A percentile compares a stretch with the other conserved stretches of the same genome.
These are phyloP conservation scores for Colletotrichum magnum DNA, from an alignment of 2,329 filamentous ascomycete species.

Conservation along the genomic window DNA sequence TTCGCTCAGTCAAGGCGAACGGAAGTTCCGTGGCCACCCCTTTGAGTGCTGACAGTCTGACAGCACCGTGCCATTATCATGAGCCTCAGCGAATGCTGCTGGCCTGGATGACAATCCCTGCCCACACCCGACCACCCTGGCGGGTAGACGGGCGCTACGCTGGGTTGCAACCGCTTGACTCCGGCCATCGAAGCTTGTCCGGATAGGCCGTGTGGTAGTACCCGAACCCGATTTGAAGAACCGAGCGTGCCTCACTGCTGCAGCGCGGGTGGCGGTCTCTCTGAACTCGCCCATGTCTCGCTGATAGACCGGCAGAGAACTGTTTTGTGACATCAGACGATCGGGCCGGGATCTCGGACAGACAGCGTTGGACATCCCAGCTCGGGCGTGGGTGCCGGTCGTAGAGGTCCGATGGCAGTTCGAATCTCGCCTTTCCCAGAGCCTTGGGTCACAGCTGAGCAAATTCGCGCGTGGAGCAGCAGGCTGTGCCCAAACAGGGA, in stretches of 20 bases:
- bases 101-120: background rate
- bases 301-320: conserved; percentile 6
- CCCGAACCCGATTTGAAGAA: conserved; percentile 36
- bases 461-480: background rate
- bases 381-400: background rate
- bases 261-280: conserved; percentile 9
- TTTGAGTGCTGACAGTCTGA: conserved; percentile 17
- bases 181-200: conserved; percentile 2
- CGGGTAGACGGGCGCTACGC: background rate
- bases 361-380: conserved; percentile 29
- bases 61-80: background rate
- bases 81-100: background rate
- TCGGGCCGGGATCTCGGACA: conserved; percentile 36
- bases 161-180: conserved; percentile 2
- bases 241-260: conserved; percentile 23
- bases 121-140: background rate
- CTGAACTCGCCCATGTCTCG: background rate
- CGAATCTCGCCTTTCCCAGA: background rate
- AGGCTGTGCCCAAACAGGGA: background rate
- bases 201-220: conserved; percentile 24
- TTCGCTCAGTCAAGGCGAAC: background rate
- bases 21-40: background rate
- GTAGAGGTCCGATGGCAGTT: conserved; percentile 14
- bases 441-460: background rate
- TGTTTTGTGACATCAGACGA: conserved; percentile 32